These are phyloP conservation scores for Delonix regia DNA, from an alignment of 306 rosid genomes.

Conservation along the genomic window DNA sequence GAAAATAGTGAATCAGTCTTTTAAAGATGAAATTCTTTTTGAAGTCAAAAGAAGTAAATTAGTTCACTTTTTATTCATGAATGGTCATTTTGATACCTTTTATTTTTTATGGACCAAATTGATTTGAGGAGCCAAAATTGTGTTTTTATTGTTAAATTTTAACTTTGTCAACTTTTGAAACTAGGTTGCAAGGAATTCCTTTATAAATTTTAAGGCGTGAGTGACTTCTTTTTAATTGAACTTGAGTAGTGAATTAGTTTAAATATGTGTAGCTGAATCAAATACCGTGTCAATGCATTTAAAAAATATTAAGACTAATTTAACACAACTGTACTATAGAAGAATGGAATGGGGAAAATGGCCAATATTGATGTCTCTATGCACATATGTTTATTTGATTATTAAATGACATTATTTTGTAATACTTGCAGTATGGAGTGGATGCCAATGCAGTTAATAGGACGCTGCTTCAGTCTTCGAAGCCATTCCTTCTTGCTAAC, in stretches of 20 bases:
- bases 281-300: not conserved
- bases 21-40: no score
- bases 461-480: constrained; percentile 61
- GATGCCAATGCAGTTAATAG: constrained; percentile 53
- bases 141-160: no score
- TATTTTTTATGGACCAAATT: no score
- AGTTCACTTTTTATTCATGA: no score
- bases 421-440: constrained; percentile 58
- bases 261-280: no score
- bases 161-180: no score
- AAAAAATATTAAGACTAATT: not conserved
- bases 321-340: not conserved
- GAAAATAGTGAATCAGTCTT: no score
- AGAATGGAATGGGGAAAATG: not conserved
- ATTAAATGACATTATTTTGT: constrained; percentile 24
- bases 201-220: not conserved
- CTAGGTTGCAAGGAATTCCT: no score
- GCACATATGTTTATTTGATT: not conserved
- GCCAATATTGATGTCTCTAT: not conserved
- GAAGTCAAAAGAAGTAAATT: no score
- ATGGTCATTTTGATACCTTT: no score
- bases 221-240: not conserved
- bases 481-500: constrained; percentile 57
- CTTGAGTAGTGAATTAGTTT: no score
- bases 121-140: no score